These are phyloP conservation scores for Beauveria australis DNA, from an alignment of 2,329 filamentous ascomycete species.

Conservation along the genomic window DNA sequence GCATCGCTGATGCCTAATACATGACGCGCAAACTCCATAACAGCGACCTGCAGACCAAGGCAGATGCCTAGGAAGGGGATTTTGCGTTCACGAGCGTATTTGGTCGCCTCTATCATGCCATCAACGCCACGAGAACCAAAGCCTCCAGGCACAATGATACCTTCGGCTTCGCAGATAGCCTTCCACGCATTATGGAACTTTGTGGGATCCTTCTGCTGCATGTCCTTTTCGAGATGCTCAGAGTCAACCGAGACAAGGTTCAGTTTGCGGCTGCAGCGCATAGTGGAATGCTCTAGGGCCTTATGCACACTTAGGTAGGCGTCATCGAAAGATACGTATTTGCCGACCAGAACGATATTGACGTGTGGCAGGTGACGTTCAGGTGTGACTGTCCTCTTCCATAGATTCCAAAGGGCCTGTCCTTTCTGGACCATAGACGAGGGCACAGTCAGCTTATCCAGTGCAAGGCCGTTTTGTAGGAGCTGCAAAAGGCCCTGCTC, in stretches of 20 bases:
- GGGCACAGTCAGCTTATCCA: slow-evolving; percentile 49
- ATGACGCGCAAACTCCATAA: slow-evolving; percentile 79
- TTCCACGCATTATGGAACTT: slow-evolving; percentile 84
- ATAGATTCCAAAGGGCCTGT: slow-evolving; percentile 63
- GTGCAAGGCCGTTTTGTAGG: slow-evolving; percentile 56
- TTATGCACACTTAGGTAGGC: slow-evolving; percentile 81
- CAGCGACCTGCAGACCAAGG: slow-evolving; percentile 85
- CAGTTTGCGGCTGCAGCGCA: slow-evolving; percentile 74
- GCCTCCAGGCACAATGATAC: slow-evolving; percentile 57
- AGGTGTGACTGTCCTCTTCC: slow-evolving; percentile 62
- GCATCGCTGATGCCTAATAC: slow-evolving; percentile 55
- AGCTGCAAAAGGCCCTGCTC: slow-evolving; percentile 66
- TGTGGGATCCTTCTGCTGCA: slow-evolving; percentile 53
- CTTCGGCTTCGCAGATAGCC: slow-evolving; percentile 59
- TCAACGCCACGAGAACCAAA: slow-evolving; percentile 77
- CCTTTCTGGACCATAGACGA: slow-evolving; percentile 54
- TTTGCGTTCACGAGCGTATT: slow-evolving; percentile 76
- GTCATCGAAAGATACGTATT: slow-evolving; percentile 80
- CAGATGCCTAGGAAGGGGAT: slow-evolving; percentile 84
- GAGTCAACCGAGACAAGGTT: slow-evolving; percentile 80
- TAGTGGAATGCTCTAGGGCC: slow-evolving; percentile 82
- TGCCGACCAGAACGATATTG: slow-evolving; percentile 81
- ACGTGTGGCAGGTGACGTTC: slow-evolving; percentile 61
- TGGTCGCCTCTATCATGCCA: slow-evolving; percentile 84
- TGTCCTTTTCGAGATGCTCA: slow-evolving; percentile 66